phyloP scores from a whole-genome alignment of 441 rosid species.

The Gossypium schwendimanii region DNA sequence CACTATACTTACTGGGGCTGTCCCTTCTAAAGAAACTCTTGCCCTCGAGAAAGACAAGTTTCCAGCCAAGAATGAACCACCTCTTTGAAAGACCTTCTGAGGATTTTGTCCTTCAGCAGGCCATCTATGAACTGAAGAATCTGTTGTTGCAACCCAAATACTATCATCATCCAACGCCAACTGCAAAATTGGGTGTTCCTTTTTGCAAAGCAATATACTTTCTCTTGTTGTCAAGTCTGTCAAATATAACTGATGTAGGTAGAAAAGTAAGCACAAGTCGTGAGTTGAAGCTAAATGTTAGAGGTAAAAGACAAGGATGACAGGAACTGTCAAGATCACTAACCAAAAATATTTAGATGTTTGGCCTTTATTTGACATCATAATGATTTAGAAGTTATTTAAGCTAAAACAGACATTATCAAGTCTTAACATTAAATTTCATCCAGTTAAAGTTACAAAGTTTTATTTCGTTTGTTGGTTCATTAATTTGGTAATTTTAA shows the following conservation, averaged over 20 bases:
- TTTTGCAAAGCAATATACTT: constrained; percentile 79
- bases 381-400: neutral
- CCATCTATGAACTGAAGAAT: constrained; percentile 88
- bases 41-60: constrained; percentile 95
- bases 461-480: neutral
- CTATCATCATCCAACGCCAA: constrained; percentile 85
- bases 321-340: neutral
- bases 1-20: constrained; percentile 59
- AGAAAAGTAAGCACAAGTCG: constrained; percentile 12
- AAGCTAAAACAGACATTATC: neutral
- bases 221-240: constrained; percentile 95
- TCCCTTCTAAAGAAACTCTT: constrained; percentile 88
- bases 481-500: neutral
- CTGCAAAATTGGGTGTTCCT: constrained; percentile 85
- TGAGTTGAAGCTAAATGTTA: constrained; percentile 1
- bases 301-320: neutral
- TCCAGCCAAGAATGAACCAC: constrained; percentile 95
- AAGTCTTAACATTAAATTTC: constrained; percentile 4
- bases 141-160: constrained; percentile 92
- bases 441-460: neutral
- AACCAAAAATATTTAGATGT: neutral
- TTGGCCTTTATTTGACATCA: neutral
- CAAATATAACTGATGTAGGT: constrained; percentile 69
- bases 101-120: constrained; percentile 90
- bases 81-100: constrained; percentile 77